Conservation (phyloP, 108 stramenopile species). For the Discostella stelligeroides region DNA sequence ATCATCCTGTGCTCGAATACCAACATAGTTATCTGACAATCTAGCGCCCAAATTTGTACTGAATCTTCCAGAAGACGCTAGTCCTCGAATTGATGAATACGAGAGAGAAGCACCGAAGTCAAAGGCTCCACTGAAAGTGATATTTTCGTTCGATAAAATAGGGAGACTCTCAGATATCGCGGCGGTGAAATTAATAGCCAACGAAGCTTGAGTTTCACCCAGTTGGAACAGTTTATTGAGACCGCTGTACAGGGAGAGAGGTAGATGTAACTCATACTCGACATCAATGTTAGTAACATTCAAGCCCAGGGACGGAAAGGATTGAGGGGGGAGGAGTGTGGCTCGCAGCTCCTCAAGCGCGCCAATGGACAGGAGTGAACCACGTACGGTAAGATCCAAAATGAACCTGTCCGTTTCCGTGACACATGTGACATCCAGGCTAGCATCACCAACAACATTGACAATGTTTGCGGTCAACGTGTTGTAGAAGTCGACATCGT, state of each 20-base stretch:
- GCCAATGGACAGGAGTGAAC: neutral
- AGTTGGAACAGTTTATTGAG: neutral
- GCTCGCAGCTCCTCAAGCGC: neutral
- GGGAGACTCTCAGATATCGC: conserved; percentile 1
- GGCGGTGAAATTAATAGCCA: neutral
- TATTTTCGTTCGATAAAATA: neutral
- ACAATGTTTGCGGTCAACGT: neutral
- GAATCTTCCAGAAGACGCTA: neutral
- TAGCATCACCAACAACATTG: neutral
- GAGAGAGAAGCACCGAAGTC: neutral
- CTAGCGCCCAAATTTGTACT: neutral
- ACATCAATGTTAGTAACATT: neutral
- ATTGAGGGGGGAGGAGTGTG: neutral
- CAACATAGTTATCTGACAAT: neutral
- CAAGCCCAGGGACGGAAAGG: neutral
- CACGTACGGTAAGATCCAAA: neutral
- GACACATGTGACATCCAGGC: conserved; percentile 12
- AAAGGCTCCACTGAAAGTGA: conserved; percentile 2
- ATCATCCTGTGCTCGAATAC: conserved; percentile 20
- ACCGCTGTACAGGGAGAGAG: neutral
- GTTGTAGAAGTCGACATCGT: neutral
- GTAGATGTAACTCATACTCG: neutral
- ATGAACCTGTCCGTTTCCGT: neutral
- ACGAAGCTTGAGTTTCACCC: conserved; percentile 7
- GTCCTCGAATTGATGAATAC: conserved; percentile 10